Percentiles rank a stretch among this genome's conserved stretches.
Evolutionary conservation across 2,329 filamentous ascomycete genomes (phyloP).

Genomic region (Chrysoporthe austroafricana): DNA sequence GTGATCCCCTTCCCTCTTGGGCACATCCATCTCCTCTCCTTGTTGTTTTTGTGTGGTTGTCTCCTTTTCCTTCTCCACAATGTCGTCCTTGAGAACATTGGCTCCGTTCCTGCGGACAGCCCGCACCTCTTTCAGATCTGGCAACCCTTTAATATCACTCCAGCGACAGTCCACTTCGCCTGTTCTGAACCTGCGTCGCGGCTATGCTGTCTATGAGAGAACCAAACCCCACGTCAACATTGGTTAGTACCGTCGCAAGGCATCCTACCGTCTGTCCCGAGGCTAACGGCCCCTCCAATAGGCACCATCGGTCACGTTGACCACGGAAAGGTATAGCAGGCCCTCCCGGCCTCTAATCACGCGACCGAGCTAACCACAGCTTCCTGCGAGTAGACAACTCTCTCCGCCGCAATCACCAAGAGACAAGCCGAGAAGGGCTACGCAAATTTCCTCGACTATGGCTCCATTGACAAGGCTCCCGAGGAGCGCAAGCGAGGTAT

Average conservation of each 20-base stretch:
- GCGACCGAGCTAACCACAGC: constrained; percentile 28
- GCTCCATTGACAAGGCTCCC: constrained; percentile 96
- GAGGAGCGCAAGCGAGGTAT: constrained; percentile 99
- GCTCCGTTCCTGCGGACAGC: constrained; percentile 82
- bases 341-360: not conserved
- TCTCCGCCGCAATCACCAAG: constrained; percentile 99
- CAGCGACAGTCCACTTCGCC: constrained; percentile 70
- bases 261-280: constrained; percentile 23
- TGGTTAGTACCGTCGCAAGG: constrained; percentile 58
- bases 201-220: constrained; percentile 77
- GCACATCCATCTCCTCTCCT: constrained; percentile 22
- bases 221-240: constrained; percentile 98
- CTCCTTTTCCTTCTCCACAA: constrained; percentile 51
- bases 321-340: constrained; percentile 84
- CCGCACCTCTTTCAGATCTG: constrained; percentile 71
- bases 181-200: constrained; percentile 67
- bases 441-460: constrained; percentile 96
- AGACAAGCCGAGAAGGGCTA: constrained; percentile 92
- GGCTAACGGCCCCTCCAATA: constrained; percentile 40
- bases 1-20: constrained; percentile 19
- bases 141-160: constrained; percentile 74
- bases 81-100: constrained; percentile 81
- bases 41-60: constrained; percentile 35
- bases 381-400: constrained; percentile 71
- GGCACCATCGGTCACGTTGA: constrained; percentile 99